Percentiles rank a stretch among this genome's conserved stretches.
These are phyloP conservation scores for Penicillium silybi DNA, from an alignment of 495 filamentous ascomycete genomes.

Conservation along the genomic window DNA sequence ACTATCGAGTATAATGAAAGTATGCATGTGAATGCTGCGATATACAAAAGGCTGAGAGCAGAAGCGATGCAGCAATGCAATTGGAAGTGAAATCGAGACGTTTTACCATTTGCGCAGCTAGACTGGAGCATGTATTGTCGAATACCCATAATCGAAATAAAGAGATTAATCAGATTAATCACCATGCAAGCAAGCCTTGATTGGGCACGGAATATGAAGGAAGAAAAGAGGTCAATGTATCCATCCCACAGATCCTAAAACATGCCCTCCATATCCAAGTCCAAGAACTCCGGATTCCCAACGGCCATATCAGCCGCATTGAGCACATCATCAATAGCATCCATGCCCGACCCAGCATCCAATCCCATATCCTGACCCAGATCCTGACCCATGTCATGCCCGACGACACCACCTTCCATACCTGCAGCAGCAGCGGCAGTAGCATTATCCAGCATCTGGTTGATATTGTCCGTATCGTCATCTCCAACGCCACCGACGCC, in stretches of 20 bases:
- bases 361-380: neutral
- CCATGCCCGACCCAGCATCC: conserved; percentile 23
- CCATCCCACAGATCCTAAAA: conserved; percentile 29
- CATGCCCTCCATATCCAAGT: conserved; percentile 50
- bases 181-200: neutral
- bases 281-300: conserved; percentile 46
- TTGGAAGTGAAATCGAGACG: neutral
- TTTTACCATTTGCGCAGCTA: neutral
- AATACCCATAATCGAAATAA: conserved; percentile 3
- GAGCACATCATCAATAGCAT: conserved; percentile 46
- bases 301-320: conserved; percentile 47
- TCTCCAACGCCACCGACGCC: conserved; percentile 15
- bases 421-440: conserved; percentile 33
- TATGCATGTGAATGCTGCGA: too few relatives aligned
- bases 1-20: neutral
- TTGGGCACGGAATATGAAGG: too few relatives aligned
- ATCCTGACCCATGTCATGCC: conserved; percentile 31
- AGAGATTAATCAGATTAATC: conserved; percentile 4
- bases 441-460: conserved; percentile 46
- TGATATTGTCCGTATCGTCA: conserved; percentile 38
- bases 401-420: conserved; percentile 22
- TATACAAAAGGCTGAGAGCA: too few relatives aligned
- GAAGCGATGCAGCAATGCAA: too few relatives aligned
- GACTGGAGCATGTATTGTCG: neutral
- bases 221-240: too few relatives aligned